Percentiles rank a stretch among this genome's conserved stretches.
Evolutionary conservation across 2,329 filamentous ascomycete species (phyloP).

Genomic region (Aureobasidium pullulans): DNA sequence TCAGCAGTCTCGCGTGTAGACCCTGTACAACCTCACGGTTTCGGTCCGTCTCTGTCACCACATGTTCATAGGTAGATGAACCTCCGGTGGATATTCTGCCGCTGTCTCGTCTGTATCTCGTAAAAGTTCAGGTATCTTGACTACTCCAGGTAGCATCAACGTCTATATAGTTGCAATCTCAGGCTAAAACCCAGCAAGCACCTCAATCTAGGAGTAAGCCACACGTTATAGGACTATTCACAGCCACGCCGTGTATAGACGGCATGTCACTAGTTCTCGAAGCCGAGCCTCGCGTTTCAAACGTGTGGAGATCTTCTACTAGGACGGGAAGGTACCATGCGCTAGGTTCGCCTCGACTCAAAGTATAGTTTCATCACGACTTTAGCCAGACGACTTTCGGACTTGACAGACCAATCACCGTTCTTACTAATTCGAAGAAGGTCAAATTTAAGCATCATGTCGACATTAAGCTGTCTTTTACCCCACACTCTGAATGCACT

Average conservation of each 20-base stretch:
- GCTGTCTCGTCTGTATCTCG: neutral
- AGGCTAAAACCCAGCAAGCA: neutral
- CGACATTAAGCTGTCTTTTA: neutral
- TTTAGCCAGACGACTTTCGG: conserved; percentile 9
- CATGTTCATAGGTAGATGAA: neutral
- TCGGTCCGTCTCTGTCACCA: neutral
- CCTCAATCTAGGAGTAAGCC: neutral
- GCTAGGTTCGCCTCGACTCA: conserved; percentile 1
- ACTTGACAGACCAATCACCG: neutral
- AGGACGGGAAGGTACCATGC: neutral
- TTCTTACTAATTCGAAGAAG: neutral
- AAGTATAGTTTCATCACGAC: conserved; percentile 7
- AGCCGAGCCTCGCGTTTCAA: conserved; percentile 6
- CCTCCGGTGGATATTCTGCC: neutral
- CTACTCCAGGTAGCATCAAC: neutral
- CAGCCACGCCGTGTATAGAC: neutral
- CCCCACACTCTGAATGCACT: conserved; percentile 9
- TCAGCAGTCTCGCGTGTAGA: neutral
- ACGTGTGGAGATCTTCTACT: neutral
- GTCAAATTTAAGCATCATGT: conserved; percentile 8
- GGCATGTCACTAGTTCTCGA: conserved; percentile 5
- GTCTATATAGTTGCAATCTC: neutral
- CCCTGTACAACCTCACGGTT: neutral
- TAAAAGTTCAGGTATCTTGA: neutral
- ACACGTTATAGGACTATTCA: neutral